Conservation (phyloP, 768 basidiomycete genomes). For the Nidularia sp. region DNA sequence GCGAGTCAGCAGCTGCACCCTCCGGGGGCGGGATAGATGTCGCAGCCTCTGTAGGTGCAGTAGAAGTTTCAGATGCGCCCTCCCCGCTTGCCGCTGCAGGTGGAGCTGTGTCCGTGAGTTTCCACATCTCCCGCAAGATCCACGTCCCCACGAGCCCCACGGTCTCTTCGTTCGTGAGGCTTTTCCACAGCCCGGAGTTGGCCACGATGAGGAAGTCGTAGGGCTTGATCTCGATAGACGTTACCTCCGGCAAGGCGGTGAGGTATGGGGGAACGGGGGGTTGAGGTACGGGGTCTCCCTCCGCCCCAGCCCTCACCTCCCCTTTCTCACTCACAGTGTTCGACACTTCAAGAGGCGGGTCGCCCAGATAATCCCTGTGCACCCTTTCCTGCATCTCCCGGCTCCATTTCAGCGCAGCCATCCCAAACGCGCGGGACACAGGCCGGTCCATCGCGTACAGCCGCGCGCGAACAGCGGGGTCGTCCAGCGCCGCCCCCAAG, state of each 20-base stretch:
- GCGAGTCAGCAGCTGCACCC: too few species aligned
- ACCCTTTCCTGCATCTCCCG: conserved; percentile 30
- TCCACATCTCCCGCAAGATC: not conserved
- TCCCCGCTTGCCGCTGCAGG: not conserved
- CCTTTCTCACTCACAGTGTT: conserved; percentile 5
- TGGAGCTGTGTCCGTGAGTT: not conserved
- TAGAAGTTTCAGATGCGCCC: not conserved
- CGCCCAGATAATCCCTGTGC: conserved; percentile 27
- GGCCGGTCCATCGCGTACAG: conserved; percentile 5
- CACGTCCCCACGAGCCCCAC: not conserved
- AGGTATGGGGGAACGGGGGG: conserved; percentile 36
- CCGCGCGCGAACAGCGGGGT: not conserved
- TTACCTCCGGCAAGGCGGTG: conserved; percentile 48
- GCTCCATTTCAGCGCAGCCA: conserved; percentile 39
- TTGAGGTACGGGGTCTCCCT: conserved; percentile 12
- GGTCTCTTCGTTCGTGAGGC: not conserved
- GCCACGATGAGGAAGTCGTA: not conserved
- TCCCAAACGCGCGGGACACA: conserved; percentile 37
- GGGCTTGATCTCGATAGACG: conserved; percentile 32
- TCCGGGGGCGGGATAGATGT: not conserved
- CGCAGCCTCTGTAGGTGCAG: not conserved
- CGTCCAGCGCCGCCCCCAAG: conserved; percentile 23
- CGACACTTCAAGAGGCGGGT: conserved; percentile 23
- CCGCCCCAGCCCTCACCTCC: too few species aligned
- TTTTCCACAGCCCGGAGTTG: not conserved